Percentiles rank a stretch among this genome's conserved stretches.
phyloP scores from a whole-genome alignment of 2,329 filamentous ascomycete species.

The Hymenoscyphus fructigenus region DNA sequence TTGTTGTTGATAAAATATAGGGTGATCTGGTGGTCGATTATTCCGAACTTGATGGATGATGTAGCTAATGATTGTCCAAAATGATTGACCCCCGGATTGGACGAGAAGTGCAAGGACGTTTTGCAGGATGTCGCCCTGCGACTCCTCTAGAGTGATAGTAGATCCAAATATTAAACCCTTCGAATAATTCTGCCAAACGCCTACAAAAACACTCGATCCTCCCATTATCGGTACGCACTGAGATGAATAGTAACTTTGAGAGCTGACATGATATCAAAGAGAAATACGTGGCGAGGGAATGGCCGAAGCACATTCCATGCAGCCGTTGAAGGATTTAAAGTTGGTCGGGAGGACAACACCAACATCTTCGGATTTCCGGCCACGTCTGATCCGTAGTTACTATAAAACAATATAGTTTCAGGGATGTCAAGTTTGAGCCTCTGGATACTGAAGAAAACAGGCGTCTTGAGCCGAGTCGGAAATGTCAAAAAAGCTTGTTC shows the following conservation, averaged over 20 bases:
- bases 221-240: background rate
- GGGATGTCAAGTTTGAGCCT: background rate
- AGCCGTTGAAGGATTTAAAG: background rate
- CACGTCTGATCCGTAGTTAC: background rate
- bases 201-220: background rate
- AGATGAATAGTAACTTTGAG: background rate
- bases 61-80: constrained; percentile 16
- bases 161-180: background rate
- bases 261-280: background rate
- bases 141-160: constrained; percentile 12
- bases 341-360: background rate
- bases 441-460: background rate
- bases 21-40: background rate
- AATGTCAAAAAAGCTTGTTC: background rate
- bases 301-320: background rate
- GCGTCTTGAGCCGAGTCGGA: background rate
- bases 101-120: constrained; percentile 13
- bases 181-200: background rate
- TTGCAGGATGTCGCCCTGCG: constrained; percentile 9
- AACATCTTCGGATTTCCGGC: background rate
- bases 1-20: constrained; percentile 14
- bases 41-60: constrained; percentile 13
- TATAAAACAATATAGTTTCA: background rate
- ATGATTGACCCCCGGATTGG: constrained; percentile 2
- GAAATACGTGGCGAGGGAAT: background rate